Conservation (phyloP, 805 yeast genomes). For the Wickerhamiella azyma region DNA sequence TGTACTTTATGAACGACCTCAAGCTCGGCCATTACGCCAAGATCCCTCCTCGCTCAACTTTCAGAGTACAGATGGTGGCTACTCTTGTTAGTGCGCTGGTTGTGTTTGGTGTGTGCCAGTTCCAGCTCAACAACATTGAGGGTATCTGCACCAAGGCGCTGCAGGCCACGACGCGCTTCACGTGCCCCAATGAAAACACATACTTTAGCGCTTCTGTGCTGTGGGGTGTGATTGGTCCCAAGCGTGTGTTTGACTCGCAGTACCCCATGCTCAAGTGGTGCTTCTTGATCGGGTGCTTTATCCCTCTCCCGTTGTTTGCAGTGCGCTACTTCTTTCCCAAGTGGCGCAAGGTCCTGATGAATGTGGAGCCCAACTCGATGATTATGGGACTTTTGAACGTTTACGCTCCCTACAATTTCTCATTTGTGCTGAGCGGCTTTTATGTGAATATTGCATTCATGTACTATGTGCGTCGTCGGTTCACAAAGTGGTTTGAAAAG, state of each 20-base stretch:
- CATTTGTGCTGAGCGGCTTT: conserved; percentile 10
- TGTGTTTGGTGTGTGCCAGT: conserved; percentile 29
- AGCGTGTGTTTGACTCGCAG: conserved; percentile 44
- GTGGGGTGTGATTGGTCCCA: conserved; percentile 31
- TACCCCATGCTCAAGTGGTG: conserved; percentile 51
- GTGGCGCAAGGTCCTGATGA: conserved; percentile 13
- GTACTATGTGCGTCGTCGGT: conserved; percentile 30
- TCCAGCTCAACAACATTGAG: conserved; percentile 30
- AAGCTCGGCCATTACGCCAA: conserved; percentile 34
- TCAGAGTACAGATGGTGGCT: conserved; percentile 28
- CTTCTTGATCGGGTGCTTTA: conserved; percentile 39
- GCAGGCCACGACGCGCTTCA: conserved; percentile 28
- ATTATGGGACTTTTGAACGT: conserved; percentile 5
- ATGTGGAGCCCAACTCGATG: conserved; percentile 37
- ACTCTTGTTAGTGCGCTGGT: conserved; percentile 31
- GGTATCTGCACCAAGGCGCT: conserved; percentile 33
- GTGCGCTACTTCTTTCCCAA: conserved; percentile 16
- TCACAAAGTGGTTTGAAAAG: conserved; percentile 40
- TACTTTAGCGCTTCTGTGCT: conserved; percentile 40
- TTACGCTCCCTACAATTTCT: conserved; percentile 18
- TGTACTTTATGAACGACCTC: conserved; percentile 40
- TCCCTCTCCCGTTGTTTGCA: conserved; percentile 17
- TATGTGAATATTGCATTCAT: conserved; percentile 10
- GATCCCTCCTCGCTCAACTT: conserved; percentile 31
- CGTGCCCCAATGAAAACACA: conserved; percentile 28